Base-by-base conservation (phyloP, 106 monocot genomes). In the Phalaenopsis aphrodite region DNA sequence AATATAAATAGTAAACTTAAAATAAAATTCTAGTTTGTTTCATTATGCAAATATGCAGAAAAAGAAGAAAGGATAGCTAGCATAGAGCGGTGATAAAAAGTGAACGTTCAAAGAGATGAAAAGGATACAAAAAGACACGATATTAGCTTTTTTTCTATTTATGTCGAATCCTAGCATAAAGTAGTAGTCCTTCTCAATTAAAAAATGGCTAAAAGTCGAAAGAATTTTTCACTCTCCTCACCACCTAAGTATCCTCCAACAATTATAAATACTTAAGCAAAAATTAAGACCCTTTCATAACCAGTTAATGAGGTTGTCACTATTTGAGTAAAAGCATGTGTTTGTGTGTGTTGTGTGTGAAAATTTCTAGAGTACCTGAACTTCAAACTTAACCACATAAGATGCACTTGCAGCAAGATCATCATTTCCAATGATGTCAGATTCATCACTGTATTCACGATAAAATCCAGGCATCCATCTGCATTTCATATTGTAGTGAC, bases 401-500 rank as follows among this genome's bases (percentile, higher is more conserved):
- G 84, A 75, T 47, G 79, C 77, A 41, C 71, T 84, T 46, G 69
- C 82, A 36, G 75, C 21, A 9, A 77, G 69, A 80, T 81, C 77
- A 79, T 86, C 90, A 66, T 82, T 89, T 83, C 89, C 90, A 56
- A 89, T 84, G 46, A 94, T 88, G 38, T 79, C 66, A 65, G 90
- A 86, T 78, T 94, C 91, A 82, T 92, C 86, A 56, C 81, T 56
- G 79, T 92, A 94, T 72, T 81, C 71, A 36, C 65, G 82, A 67
- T 83, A 78, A 79, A 76, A 80, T 37, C 77, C 85, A 82, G 84
- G 86, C 38, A 86, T 48, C 91, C 89, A 93, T 81, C 85, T 82
- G 85, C 95, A 96, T 85, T 96, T 96, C 89, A 96, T 87, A 82
- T 91, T 96, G 76, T 96, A 96, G 49, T 89, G 87, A 10, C 95